phyloP scores from a whole-genome alignment of 495 filamentous ascomycete species.

The Astrocystis sublimbata region DNA sequence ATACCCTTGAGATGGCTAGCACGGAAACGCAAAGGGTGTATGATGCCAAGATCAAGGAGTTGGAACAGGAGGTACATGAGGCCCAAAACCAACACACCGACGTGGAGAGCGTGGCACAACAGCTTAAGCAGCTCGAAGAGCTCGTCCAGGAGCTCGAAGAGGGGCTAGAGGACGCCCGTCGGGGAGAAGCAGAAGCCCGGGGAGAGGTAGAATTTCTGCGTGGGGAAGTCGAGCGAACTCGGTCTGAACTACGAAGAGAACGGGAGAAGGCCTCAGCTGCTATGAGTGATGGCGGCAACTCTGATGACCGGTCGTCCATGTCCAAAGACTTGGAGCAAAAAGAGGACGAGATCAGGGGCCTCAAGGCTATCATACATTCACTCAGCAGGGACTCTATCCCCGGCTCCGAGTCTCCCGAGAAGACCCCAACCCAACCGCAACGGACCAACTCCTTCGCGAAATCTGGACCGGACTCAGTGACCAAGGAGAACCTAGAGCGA shows the following conservation, averaged over 20 bases:
- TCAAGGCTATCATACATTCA: slow-evolving; percentile 98
- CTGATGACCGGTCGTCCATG: slow-evolving; percentile 45
- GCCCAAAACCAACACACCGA: slow-evolving; percentile 80
- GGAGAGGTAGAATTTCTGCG: slow-evolving; percentile 95
- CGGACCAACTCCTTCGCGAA: slow-evolving; percentile 37
- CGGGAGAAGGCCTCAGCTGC: slow-evolving; percentile 79
- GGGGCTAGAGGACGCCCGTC: slow-evolving; percentile 89
- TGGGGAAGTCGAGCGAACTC: slow-evolving; percentile 92
- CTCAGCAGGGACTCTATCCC: slow-evolving; percentile 72
- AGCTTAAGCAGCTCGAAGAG: slow-evolving; percentile 94
- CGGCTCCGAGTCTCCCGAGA: slow-evolving; percentile 43
- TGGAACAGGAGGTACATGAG: slow-evolving; percentile 82
- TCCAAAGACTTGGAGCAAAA: slow-evolving; percentile 86
- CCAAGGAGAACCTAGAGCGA: slow-evolving; percentile 66
- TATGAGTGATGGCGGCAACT: slow-evolving; percentile 52
- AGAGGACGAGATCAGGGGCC: slow-evolving; percentile 93
- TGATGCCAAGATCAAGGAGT: slow-evolving; percentile 84
- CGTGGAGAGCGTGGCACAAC: slow-evolving; percentile 83
- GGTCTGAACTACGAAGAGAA: slow-evolving; percentile 84
- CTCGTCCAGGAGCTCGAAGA: slow-evolving; percentile 96
- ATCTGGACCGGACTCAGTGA: slow-evolving; percentile 52
- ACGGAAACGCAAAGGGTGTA: slow-evolving; percentile 98
- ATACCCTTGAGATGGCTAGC: slow-evolving; percentile 93
- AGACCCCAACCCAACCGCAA: slow-evolving; percentile 44
- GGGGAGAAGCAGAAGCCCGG: slow-evolving; percentile 95